Base-by-base conservation (phyloP, 306 rosid species). In the Vigna angularis region DNA sequence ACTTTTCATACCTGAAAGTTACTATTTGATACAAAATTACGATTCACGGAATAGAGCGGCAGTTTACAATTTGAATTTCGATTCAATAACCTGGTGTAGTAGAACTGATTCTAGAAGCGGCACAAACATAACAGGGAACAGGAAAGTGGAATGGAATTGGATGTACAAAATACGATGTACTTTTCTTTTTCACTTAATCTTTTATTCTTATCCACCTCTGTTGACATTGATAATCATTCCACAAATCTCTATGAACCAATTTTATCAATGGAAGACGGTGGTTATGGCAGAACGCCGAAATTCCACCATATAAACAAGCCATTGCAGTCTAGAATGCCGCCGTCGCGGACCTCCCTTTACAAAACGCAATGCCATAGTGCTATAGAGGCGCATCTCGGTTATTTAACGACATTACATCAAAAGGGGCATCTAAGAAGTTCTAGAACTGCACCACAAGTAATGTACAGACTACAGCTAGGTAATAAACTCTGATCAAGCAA, bases 401-500 rank as follows among this genome's bases (percentile, higher is more conserved):
- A 17, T 53, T 53, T 7, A 18, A 51, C 24, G 2, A n/a, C 1
- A 7, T 51, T 51, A 17, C 44, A 38, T 36, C 22, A 38, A 70
- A 52, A 18, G 3, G 48, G 47, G 61, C 36, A 49, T 38, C 13
- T 20, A 45, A 71, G 63, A 51, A 52, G 34, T 32, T 70, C 15
- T 15, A 38, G 34, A 51, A 64, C 57, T 36, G 68, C 65, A 58
- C 52, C 75, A 70, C 34, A 69, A 62, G 34, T 50, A 42, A 30
- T 76, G 68, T 69, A 53, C 52, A 34, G 16, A 66, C 72, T 73
- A 53, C 52, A 34, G 16, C 16, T 73, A 73, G 32, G 62, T 11
- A 10, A 45, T 51, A 61, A 76, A 71, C 75, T 30, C 68, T 30
- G 44, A 81, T 79, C 57, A 75, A 78, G 74, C 24, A 64, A 61